Percentiles rank a stretch among this genome's conserved stretches.
Evolutionary conservation across 495 filamentous ascomycete species (phyloP).

Genomic region (Pseudevernia furfuracea): DNA sequence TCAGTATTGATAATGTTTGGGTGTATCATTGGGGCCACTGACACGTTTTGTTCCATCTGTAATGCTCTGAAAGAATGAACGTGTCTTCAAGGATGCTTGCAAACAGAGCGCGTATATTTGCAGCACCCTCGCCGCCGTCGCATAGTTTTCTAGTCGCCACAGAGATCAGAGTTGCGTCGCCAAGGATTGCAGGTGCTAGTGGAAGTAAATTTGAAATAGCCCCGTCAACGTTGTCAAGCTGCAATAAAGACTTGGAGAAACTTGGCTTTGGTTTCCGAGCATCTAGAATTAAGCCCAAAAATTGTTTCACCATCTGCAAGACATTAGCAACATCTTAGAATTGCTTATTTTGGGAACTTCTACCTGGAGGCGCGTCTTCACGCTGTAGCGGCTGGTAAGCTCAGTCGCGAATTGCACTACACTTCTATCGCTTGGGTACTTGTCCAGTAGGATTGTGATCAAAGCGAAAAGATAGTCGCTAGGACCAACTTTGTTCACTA

Average conservation of each 20-base stretch:
- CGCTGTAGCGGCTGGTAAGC: conserved; percentile 43
- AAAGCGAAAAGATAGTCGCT: conserved; percentile 73
- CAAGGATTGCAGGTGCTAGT: conserved; percentile 48
- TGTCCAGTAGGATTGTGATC: conserved; percentile 62
- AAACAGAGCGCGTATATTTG: conserved; percentile 57
- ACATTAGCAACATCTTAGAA: conserved; percentile 5
- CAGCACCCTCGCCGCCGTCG: conserved; percentile 41
- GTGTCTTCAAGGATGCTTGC: conserved; percentile 62
- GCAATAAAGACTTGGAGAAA: conserved; percentile 61
- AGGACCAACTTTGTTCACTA: conserved; percentile 71
- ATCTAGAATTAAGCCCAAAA: conserved; percentile 64
- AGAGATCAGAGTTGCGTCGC: conserved; percentile 40
- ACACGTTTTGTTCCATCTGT: conserved; percentile 49
- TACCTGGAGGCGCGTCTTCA: conserved; percentile 56
- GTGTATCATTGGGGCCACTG: background rate
- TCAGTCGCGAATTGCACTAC: conserved; percentile 40
- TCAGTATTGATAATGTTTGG: background rate
- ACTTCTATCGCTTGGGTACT: conserved; percentile 47
- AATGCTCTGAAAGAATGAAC: conserved; percentile 51
- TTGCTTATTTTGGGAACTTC: background rate
- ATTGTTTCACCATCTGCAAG: conserved; percentile 43
- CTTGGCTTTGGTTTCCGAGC: conserved; percentile 60
- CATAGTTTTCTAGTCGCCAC: conserved; percentile 33
- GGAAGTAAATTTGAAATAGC: conserved; percentile 56
- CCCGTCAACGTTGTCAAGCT: conserved; percentile 49